Evolutionary conservation across 768 basidiomycete species (phyloP), one percentile per base, ranked within the genome.

Genomic region (Hericium erinaceus): DNA sequence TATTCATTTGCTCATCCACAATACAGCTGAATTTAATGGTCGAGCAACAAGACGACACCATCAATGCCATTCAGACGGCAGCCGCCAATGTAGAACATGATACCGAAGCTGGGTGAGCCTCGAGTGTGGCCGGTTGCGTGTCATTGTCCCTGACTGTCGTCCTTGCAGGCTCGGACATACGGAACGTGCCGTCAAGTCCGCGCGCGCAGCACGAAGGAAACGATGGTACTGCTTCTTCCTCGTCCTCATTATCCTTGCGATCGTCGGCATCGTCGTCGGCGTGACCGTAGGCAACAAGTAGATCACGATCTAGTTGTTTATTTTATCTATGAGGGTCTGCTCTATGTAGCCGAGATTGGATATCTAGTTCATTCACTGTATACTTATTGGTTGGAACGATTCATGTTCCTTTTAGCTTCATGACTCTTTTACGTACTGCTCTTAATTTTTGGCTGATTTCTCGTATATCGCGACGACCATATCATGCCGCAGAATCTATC

Each of bases 181-280:
- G 9, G 78, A 81, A 50, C 73, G 76, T 48, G 92, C 92, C 1
- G 84, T 91, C 44, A 72, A 76, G 46, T 81, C 81, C 60, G 89
- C 88, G 0, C 76, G 84, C 12, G 70, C 76, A 24, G 89, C 89
- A 9, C 81, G 93, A 58, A 83, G 81, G 66, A 91, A 85, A 72
- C 83, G 91, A 59, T 91, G 88, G 88, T 88, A 88, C 72, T 94
- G 89, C 71, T 92, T 93, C 70, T 72, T 78, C 64, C 74, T 89
- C 52, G 68, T 77, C 55, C 59, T 92, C 26, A 59, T 83, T 56
- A 70, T 87, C 59, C 60, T 80, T 55, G 74, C 73, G 54, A 75
- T 87, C 60, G 69, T 89, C 50, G 89, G 75, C 0, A 69, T 85
- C 55, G 80, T 81, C 44, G 74, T 87, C 51, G 85, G 76, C 22